These are phyloP conservation scores for Entrophospora sp. DNA, from an alignment of 192 early-diverging fungal genomes.

Conservation along the genomic window DNA sequence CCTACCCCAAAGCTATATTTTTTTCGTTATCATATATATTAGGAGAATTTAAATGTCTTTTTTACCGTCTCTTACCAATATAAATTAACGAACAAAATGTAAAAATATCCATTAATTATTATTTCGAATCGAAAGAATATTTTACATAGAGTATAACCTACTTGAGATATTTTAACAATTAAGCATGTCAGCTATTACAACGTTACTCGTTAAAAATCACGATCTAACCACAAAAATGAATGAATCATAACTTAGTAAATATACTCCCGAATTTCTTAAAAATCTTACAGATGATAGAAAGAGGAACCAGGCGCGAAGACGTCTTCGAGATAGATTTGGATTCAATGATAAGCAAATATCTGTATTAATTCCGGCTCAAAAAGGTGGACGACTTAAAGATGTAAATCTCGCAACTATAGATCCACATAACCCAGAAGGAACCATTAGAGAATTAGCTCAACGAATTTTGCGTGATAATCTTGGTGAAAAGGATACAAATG, in stretches of 20 bases:
- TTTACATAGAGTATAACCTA: neutral
- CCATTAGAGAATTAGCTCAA: neutral
- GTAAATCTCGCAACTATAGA: too few species aligned
- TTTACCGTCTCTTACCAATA: too few species aligned
- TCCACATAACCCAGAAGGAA: too few species aligned
- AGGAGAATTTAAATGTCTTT: neutral
- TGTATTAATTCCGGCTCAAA: slow-evolving; percentile 5
- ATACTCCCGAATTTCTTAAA: neutral
- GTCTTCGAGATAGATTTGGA: neutral
- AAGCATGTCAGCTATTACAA: neutral
- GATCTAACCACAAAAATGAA: neutral
- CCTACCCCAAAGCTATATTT: neutral
- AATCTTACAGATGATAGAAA: too few species aligned
- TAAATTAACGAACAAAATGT: too few species aligned
- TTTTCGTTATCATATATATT: neutral
- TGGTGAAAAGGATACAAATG: neutral
- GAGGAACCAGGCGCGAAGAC: slow-evolving; percentile 6
- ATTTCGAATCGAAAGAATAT: too few species aligned
- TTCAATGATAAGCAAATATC: neutral
- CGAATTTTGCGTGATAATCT: neutral
- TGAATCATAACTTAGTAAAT: neutral
- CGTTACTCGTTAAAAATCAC: slow-evolving; percentile 1
- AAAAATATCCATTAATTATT: neutral
- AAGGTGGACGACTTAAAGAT: neutral
- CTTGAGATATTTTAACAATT: neutral